Evolutionary conservation across 805 yeast genomes (phyloP).

Genomic region (Kodamaea leandrae): DNA sequence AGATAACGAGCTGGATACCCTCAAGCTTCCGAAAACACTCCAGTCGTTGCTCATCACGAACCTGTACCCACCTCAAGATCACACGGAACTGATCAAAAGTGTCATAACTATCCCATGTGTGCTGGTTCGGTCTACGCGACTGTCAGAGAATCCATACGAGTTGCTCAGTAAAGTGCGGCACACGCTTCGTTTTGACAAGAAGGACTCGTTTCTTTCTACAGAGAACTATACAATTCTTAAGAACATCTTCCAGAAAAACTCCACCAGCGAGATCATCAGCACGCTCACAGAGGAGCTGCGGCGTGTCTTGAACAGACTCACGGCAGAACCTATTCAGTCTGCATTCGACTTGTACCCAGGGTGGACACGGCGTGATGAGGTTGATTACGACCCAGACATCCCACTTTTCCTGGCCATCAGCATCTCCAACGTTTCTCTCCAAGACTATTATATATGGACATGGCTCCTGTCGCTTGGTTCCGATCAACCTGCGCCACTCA

Average conservation of each 20-base stretch:
- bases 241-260: slow-evolving; percentile 61
- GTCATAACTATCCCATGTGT: slow-evolving; percentile 61
- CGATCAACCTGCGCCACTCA: slow-evolving; percentile 65
- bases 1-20: slow-evolving; percentile 54
- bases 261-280: slow-evolving; percentile 50
- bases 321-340: slow-evolving; percentile 35
- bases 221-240: slow-evolving; percentile 77
- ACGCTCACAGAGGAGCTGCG: slow-evolving; percentile 74
- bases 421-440: slow-evolving; percentile 65
- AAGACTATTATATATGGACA: slow-evolving; percentile 88
- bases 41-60: slow-evolving; percentile 63
- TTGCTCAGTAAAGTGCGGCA: slow-evolving; percentile 48
- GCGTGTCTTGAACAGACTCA: slow-evolving; percentile 46
- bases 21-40: slow-evolving; percentile 62
- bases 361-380: slow-evolving; percentile 23
- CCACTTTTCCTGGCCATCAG: slow-evolving; percentile 38
- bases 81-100: slow-evolving; percentile 32
- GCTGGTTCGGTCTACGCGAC: slow-evolving; percentile 51
- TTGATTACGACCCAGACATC: slow-evolving; percentile 26
- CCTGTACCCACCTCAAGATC: slow-evolving; percentile 70
- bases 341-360: slow-evolving; percentile 42
- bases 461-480: slow-evolving; percentile 78
- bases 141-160: slow-evolving; percentile 52
- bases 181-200: slow-evolving; percentile 65
- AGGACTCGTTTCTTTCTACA: slow-evolving; percentile 65